A percentile compares a stretch with the other conserved stretches of the same genome.
Conservation (phyloP, 768 basidiomycete genomes). For the Lentinula guzmanii region DNA sequence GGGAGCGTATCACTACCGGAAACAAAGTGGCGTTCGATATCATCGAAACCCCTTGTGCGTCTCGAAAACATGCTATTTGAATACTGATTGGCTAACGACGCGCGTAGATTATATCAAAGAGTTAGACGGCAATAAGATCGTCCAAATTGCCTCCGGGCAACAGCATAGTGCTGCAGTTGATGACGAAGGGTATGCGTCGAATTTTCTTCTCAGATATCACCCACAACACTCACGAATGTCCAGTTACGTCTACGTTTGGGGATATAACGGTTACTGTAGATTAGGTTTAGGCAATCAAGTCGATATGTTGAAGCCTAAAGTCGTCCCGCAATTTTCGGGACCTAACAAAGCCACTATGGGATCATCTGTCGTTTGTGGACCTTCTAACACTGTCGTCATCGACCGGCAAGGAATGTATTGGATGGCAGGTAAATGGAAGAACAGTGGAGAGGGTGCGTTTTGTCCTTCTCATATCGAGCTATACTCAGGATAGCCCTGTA, state of each 20-base stretch:
- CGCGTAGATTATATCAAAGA: slow-evolving; percentile 34
- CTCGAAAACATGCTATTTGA: neutral
- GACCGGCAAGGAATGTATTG: slow-evolving; percentile 85
- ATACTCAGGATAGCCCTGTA: slow-evolving; percentile 5
- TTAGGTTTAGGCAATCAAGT: slow-evolving; percentile 85
- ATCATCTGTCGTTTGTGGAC: slow-evolving; percentile 65
- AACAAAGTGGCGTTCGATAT: slow-evolving; percentile 83
- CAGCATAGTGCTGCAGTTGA: slow-evolving; percentile 86
- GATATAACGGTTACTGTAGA: slow-evolving; percentile 87
- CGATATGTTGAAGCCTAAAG: slow-evolving; percentile 72
- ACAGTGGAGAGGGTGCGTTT: slow-evolving; percentile 78
- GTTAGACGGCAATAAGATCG: slow-evolving; percentile 71
- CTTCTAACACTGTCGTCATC: slow-evolving; percentile 76
- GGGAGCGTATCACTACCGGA: slow-evolving; percentile 84
- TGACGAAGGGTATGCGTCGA: slow-evolving; percentile 50
- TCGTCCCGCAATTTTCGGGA: slow-evolving; percentile 84
- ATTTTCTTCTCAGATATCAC: neutral
- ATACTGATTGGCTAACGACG: neutral
- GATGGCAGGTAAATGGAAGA: slow-evolving; percentile 94
- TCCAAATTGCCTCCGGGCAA: slow-evolving; percentile 78
- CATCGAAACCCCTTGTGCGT: slow-evolving; percentile 53
- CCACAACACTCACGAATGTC: neutral
- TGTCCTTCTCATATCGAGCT: neutral
- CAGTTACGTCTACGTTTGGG: slow-evolving; percentile 32
- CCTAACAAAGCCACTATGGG: slow-evolving; percentile 56